Conservation (phyloP, 2,329 filamentous ascomycete species). For the Apiospora koreana region DNA sequence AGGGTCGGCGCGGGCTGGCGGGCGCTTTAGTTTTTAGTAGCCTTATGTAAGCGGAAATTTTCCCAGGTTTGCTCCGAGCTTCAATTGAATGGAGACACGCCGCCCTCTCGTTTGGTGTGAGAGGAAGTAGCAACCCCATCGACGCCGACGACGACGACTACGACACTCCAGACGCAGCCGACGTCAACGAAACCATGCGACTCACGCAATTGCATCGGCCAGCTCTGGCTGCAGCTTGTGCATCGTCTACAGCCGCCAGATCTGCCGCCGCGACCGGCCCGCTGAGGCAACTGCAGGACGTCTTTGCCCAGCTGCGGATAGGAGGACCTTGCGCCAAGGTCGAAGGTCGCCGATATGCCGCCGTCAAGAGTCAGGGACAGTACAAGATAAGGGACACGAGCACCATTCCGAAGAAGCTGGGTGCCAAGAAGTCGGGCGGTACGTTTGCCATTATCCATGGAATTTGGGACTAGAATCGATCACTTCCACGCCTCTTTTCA, state of each 20-base stretch:
- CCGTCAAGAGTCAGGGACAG: slow-evolving; percentile 65
- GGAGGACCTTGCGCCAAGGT: slow-evolving; percentile 39
- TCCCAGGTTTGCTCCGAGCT: slow-evolving; percentile 14
- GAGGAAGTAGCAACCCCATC: slow-evolving; percentile 1
- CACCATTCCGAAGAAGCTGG: slow-evolving; percentile 77
- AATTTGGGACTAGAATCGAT: background rate
- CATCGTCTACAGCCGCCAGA: slow-evolving; percentile 22
- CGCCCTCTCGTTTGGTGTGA: background rate
- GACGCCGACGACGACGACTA: too few relatives aligned
- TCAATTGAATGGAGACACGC: slow-evolving; percentile 9
- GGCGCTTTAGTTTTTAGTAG: background rate
- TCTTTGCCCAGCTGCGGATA: slow-evolving; percentile 32
- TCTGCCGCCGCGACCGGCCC: slow-evolving; percentile 13
- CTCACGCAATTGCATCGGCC: slow-evolving; percentile 46
- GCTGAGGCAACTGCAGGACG: slow-evolving; percentile 32
- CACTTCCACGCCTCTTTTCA: background rate
- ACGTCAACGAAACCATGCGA: slow-evolving; percentile 35
- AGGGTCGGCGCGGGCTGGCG: slow-evolving; percentile 16
- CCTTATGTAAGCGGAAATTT: slow-evolving; percentile 20
- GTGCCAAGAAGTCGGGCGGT: slow-evolving; percentile 92
- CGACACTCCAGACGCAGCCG: background rate
- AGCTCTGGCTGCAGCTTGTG: slow-evolving; percentile 37
- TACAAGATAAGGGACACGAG: slow-evolving; percentile 66
- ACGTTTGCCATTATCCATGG: slow-evolving; percentile 34
- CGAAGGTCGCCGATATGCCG: slow-evolving; percentile 54